Conservation (phyloP, 257 asterid genomes). For the Avicennia marina region DNA sequence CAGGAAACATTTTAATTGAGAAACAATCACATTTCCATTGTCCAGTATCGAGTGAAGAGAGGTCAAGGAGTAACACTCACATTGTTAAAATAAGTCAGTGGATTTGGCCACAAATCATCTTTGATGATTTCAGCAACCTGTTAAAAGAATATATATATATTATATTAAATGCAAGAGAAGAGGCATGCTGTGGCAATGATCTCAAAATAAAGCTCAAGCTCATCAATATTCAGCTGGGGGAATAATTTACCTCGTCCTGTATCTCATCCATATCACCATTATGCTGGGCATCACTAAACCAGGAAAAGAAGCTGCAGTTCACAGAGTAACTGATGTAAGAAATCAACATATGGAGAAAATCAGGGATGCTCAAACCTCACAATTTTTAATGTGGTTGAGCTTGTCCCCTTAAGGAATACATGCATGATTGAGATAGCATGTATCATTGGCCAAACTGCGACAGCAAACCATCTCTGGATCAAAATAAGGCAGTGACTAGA, state of each 20-base stretch:
- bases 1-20: not conserved
- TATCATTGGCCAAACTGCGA: not conserved
- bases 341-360: not conserved
- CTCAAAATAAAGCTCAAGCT: constrained; percentile 1
- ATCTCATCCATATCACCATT: constrained; percentile 65
- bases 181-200: not conserved
- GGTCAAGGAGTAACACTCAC: constrained; percentile 24
- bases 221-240: not conserved
- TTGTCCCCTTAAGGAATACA: not conserved
- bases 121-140: constrained; percentile 76
- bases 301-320: constrained; percentile 78
- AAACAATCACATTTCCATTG: constrained; percentile 1
- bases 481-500: not conserved
- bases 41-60: not conserved
- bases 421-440: not conserved
- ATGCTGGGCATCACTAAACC: constrained; percentile 63
- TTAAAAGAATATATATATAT: constrained; percentile 13
- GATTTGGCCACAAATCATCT: constrained; percentile 77
- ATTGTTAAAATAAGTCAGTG: constrained; percentile 54
- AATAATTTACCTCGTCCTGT: constrained; percentile 71
- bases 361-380: constrained; percentile 23
- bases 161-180: not conserved
- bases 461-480: not conserved
- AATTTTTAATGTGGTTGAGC: constrained; percentile 17
- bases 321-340: constrained; percentile 17